phyloP scores from a whole-genome alignment of 345 rosid species.

The Ceriops decandra region DNA sequence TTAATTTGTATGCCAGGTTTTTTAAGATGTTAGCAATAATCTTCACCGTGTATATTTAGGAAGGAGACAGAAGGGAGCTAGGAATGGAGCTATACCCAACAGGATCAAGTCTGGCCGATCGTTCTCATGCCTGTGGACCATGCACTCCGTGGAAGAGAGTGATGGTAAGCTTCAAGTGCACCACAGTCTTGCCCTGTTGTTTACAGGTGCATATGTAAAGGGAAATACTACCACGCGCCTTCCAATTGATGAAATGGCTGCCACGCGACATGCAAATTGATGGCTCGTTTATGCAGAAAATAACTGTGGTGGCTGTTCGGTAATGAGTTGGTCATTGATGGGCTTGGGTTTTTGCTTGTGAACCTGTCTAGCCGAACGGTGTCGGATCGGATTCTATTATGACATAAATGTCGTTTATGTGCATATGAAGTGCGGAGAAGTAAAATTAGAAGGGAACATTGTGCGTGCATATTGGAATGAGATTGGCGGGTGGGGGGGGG shows the following conservation, averaged over 20 bases:
- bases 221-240: conserved; percentile 81
- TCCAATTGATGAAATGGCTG: conserved; percentile 28
- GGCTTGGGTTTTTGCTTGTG: too few species aligned
- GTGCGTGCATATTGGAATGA: too few species aligned
- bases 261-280: too few species aligned
- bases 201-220: conserved; percentile 39
- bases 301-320: too few species aligned
- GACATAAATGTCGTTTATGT: too few species aligned
- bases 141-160: conserved; percentile 32
- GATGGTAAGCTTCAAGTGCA: conserved; percentile 33
- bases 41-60: conserved; percentile 7
- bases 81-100: conserved; percentile 51
- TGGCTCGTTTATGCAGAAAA: too few species aligned
- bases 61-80: conserved; percentile 18
- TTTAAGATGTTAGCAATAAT: neutral
- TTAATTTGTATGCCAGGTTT: neutral
- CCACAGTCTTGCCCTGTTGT: conserved; percentile 25
- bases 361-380: too few species aligned
- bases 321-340: too few species aligned
- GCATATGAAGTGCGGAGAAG: too few species aligned
- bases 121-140: conserved; percentile 28
- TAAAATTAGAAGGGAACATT: too few species aligned
- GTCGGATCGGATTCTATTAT: too few species aligned
- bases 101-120: conserved; percentile 25
- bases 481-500: too few species aligned